phyloP scores from a whole-genome alignment of 78 protist species.

The Dictyostelium firmibasis region DNA sequence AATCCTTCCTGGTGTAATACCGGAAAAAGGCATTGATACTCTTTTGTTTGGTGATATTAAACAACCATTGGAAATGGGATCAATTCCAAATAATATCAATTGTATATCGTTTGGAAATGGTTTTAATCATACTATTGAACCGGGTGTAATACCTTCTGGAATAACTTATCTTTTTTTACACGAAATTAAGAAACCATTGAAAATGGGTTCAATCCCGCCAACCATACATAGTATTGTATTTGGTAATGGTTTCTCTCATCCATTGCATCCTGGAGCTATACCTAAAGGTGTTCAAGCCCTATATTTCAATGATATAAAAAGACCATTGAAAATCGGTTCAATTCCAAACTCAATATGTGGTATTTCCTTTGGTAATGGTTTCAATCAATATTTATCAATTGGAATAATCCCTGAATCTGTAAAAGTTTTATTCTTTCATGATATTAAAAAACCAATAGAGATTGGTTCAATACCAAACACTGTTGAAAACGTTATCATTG shows the following conservation, averaged over 20 bases:
- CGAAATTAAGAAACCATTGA: background rate
- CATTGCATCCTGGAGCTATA: background rate
- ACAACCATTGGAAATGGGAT: background rate
- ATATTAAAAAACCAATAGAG: background rate
- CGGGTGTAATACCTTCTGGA: background rate
- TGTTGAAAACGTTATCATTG: background rate
- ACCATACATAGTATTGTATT: background rate
- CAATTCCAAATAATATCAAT: background rate
- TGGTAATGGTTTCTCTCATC: background rate
- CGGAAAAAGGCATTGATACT: background rate
- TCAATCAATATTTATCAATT: background rate
- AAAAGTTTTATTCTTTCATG: background rate
- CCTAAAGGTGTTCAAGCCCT: background rate
- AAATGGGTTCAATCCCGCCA: background rate
- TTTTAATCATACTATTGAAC: background rate
- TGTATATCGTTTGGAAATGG: background rate
- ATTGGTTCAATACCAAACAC: background rate
- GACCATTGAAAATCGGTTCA: background rate
- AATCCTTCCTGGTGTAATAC: background rate
- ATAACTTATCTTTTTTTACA: background rate
- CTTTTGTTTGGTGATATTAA: background rate
- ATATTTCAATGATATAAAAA: background rate
- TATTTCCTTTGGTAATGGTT: background rate
- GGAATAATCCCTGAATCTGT: background rate
- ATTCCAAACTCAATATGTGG: background rate